Conservation (phyloP, 805 yeast species). For the Cyberlindnera subsufficiens region DNA sequence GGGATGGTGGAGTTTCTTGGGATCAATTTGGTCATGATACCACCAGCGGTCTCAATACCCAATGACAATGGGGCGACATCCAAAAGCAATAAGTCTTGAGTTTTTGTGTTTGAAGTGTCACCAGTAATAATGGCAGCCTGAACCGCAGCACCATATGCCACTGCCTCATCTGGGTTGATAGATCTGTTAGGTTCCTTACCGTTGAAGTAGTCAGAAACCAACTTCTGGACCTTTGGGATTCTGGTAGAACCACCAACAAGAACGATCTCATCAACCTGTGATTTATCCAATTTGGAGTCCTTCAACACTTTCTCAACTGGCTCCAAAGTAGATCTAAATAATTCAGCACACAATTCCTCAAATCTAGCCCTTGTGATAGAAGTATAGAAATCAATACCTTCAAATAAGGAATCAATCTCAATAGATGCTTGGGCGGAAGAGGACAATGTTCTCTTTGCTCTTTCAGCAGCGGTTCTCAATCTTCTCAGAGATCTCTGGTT, state of each 20-base stretch:
- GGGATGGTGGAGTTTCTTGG: constrained; percentile 99
- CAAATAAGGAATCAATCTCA: constrained; percentile 93
- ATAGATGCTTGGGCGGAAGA: constrained; percentile 95
- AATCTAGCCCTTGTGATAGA: constrained; percentile 98
- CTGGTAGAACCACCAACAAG: constrained; percentile 98
- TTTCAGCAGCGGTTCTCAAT: constrained; percentile 97
- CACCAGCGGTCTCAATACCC: constrained; percentile 99
- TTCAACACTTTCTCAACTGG: constrained; percentile 96
- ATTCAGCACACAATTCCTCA: constrained; percentile 95
- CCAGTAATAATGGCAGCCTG: constrained; percentile 98
- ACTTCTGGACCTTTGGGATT: constrained; percentile 97
- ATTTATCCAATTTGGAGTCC: constrained; percentile 91
- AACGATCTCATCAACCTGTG: constrained; percentile 90
- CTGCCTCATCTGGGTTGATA: constrained; percentile 99
- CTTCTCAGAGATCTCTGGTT: constrained; percentile 98
- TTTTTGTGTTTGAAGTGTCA: constrained; percentile 87
- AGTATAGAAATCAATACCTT: constrained; percentile 97
- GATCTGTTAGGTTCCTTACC: constrained; percentile 98
- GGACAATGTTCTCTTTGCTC: constrained; percentile 98
- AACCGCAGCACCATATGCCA: constrained; percentile 99
- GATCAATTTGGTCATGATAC: constrained; percentile 98
- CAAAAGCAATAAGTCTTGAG: constrained; percentile 91
- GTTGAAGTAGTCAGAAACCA: constrained; percentile 95
- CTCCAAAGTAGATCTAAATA: constrained; percentile 90
- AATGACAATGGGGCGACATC: constrained; percentile 98